Base-by-base conservation (phyloP, 2,329 filamentous ascomycete species). In the Pseudopithomyces chartarum region DNA sequence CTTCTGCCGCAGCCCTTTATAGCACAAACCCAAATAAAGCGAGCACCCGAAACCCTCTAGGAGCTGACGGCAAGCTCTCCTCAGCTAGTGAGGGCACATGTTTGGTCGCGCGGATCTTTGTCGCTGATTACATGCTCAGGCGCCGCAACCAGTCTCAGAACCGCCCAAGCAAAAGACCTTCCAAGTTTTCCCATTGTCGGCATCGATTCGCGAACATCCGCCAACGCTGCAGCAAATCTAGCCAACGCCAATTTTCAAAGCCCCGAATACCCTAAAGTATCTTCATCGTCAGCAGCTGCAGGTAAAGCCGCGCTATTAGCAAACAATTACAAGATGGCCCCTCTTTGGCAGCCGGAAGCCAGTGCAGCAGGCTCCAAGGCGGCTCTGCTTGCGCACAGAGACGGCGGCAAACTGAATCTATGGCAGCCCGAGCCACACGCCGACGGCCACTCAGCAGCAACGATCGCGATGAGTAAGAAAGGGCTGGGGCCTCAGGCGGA, bases 131-230 rank as follows among this genome's bases (percentile, higher is more conserved):
- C 54, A n/a, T 17, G 20, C 17, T n/a, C 59, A 87, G 85, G 85
- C 63, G 85, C 85, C 52, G 84, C 85, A 19, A 76, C 83, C 48
- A 86, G 84, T 52, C 79, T 92, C 57, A 89, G 87, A 73, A 90
- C 92, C 80, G 90, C 90, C 57, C 84, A 85, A 67, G 85, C 90
- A 42, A 82, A 86, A 68, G 87, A 90, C 65, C 83, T 95, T 20
- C 91, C 91, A 36, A 90, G 88, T 68, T 94, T 84, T 67, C 90
- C 91, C 12, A 87, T 88, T 10, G 73, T 82, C 55, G 89, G 90
- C 36, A 81, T 91, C 50, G 73, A 80, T 55, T 76, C 80, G 45
- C 78, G 76, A 40, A 76, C 81, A 50, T 91, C 90, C 55, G 91
- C 90, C 58, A 85, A 88, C 62, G 86, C 90, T 54, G 92, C 91